Evolutionary conservation across 2,329 filamentous ascomycete genomes (phyloP).

Genomic region (Aspergillus flavus): DNA sequence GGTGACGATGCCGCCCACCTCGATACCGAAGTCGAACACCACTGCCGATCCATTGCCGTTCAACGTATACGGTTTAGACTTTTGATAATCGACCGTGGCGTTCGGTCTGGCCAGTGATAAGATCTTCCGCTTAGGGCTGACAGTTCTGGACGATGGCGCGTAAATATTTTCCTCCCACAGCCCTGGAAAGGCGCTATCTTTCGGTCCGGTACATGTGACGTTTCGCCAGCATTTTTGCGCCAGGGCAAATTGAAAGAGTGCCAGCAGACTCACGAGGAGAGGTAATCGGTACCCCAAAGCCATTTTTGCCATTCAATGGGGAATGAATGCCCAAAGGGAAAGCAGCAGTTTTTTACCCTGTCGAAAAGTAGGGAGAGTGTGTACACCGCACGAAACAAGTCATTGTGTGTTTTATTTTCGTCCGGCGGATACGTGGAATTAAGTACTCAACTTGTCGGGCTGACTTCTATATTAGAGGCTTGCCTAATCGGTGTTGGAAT

Average conservation of each 20-base stretch:
- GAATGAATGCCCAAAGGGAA: neutral
- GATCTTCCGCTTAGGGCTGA: conserved; percentile 48
- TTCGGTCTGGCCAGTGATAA: conserved; percentile 40
- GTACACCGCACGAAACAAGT: neutral
- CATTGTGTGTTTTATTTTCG: neutral
- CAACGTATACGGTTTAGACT: conserved; percentile 35
- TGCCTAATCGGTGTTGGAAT: conserved; percentile 8
- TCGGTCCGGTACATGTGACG: conserved; percentile 55
- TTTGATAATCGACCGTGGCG: conserved; percentile 25
- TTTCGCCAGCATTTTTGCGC: conserved; percentile 56
- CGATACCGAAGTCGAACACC: conserved; percentile 62
- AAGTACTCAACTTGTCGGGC: neutral
- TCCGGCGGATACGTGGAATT: neutral
- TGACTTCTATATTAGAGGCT: conserved; percentile 1
- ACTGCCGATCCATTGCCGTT: conserved; percentile 55
- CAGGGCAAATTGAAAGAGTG: conserved; percentile 16
- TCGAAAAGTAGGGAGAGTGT: neutral
- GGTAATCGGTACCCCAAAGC: conserved; percentile 12
- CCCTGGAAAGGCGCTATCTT: conserved; percentile 56
- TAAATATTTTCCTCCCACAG: conserved; percentile 62
- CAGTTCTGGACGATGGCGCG: conserved; percentile 55
- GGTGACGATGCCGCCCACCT: conserved; percentile 60
- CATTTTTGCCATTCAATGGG: conserved; percentile 13
- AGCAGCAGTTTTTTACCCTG: neutral
- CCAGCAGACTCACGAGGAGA: conserved; percentile 17